Conservation (phyloP, 257 asterid genomes). For the Solanum ossicruentum region DNA sequence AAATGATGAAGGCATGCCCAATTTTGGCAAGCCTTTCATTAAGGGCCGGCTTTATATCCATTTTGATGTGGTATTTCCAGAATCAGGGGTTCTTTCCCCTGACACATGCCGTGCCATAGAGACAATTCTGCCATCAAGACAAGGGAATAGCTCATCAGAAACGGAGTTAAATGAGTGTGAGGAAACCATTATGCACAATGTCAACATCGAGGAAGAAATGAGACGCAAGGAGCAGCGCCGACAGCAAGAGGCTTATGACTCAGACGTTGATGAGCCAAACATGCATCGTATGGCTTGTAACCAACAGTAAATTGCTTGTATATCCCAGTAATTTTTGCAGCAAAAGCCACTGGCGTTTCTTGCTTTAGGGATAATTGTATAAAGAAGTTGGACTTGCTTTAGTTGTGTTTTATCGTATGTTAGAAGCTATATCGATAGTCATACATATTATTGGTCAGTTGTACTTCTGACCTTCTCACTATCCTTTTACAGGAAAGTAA, state of each 20-base stretch:
- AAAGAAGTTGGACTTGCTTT: neutral
- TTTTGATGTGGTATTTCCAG: slow-evolving; percentile 24
- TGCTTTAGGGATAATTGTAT: neutral
- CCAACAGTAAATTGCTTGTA: slow-evolving; percentile 6
- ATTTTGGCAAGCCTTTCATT: slow-evolving; percentile 16
- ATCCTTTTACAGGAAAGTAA: neutral
- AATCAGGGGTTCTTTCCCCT: slow-evolving; percentile 8
- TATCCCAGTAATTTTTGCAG: neutral
- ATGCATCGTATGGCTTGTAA: slow-evolving; percentile 15
- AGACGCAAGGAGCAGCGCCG: slow-evolving; percentile 9
- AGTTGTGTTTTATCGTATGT: neutral
- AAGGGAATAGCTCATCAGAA: neutral
- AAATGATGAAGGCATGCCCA: slow-evolving; percentile 29
- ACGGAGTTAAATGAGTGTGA: slow-evolving; percentile 10
- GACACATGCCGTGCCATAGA: neutral
- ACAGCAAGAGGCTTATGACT: slow-evolving; percentile 16
- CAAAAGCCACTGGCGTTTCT: neutral
- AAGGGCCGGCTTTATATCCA: slow-evolving; percentile 25
- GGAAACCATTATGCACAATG: slow-evolving; percentile 12
- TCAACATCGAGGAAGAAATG: slow-evolving; percentile 23
- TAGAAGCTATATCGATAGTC: neutral
- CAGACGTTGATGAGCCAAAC: slow-evolving; percentile 8
- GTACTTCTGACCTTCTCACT: neutral
- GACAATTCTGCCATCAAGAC: neutral
- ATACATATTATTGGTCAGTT: neutral